Conservation (phyloP, 164 flowering plant genomes). For the Nelumbo lutea region DNA sequence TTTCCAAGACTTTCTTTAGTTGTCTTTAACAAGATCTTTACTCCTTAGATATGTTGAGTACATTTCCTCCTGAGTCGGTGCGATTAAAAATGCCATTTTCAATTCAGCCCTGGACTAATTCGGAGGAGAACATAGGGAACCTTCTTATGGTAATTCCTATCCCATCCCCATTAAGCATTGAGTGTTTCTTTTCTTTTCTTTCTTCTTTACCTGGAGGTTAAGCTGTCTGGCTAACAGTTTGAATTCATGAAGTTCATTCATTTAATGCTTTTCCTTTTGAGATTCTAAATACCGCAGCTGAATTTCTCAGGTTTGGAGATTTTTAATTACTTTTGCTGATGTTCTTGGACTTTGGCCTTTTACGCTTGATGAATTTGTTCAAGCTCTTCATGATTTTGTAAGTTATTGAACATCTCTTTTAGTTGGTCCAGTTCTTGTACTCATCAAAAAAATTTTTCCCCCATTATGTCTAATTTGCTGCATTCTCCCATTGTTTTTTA, state of each 20-base stretch:
- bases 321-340: conserved; percentile 82
- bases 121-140: conserved; percentile 75
- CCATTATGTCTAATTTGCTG: background rate
- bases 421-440: background rate
- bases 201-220: background rate
- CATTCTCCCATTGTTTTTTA: background rate
- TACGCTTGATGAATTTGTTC: conserved; percentile 88
- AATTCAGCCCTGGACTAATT: conserved; percentile 70
- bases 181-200: conserved; percentile 1
- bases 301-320: conserved; percentile 72
- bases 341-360: conserved; percentile 92
- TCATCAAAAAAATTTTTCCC: too few species aligned
- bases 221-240: background rate
- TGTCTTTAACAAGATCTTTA: conserved; percentile 11
- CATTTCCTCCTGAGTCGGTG: conserved; percentile 69
- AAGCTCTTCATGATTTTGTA: conserved; percentile 91
- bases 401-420: conserved; percentile 22
- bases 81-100: conserved; percentile 60
- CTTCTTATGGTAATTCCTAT: conserved; percentile 74
- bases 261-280: background rate
- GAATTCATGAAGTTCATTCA: background rate
- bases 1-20: background rate
- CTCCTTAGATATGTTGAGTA: conserved; percentile 46
- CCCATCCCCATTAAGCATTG: background rate
- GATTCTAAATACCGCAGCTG: conserved; percentile 6